Evolutionary conservation across 2,329 filamentous ascomycete species (phyloP).

Genomic region (Colletotrichum sp.): DNA sequence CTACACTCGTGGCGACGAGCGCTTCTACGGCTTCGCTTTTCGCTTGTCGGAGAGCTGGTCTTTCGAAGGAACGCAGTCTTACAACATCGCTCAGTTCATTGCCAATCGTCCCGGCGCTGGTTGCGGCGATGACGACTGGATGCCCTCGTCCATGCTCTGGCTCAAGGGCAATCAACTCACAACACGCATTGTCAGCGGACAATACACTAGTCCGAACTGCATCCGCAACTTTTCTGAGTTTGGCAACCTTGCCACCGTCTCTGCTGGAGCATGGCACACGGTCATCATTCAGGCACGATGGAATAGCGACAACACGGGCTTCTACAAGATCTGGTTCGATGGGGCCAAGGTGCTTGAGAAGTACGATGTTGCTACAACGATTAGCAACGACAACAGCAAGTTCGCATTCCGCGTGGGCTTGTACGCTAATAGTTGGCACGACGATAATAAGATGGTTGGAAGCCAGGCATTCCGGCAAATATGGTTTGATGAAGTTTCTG

Average conservation of each 20-base stretch:
- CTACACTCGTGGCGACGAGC: not conserved
- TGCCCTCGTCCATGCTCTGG: not conserved
- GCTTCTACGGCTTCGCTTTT: not conserved
- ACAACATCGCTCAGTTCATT: not conserved
- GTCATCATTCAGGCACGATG: not conserved
- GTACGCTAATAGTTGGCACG: not conserved
- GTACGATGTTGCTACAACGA: not conserved
- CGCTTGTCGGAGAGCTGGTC: not conserved
- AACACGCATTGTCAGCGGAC: not conserved
- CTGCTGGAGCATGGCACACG: not conserved
- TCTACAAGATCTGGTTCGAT: not conserved
- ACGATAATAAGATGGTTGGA: not conserved
- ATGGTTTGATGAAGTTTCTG: not conserved
- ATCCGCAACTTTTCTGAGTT: not conserved
- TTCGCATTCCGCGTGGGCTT: not conserved
- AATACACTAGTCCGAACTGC: not conserved
- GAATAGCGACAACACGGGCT: not conserved
- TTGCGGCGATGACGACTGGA: not conserved
- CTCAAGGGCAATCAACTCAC: not conserved
- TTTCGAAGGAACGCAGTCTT: not conserved
- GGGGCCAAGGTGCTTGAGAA: not conserved
- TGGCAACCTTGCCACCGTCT: not conserved
- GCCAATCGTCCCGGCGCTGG: not conserved
- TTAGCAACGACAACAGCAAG: not conserved
- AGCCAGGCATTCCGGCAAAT: not conserved